These are phyloP conservation scores for Candida pseudoviswanathii DNA, from an alignment of 1,139 yeast genomes.

Conservation along the genomic window DNA sequence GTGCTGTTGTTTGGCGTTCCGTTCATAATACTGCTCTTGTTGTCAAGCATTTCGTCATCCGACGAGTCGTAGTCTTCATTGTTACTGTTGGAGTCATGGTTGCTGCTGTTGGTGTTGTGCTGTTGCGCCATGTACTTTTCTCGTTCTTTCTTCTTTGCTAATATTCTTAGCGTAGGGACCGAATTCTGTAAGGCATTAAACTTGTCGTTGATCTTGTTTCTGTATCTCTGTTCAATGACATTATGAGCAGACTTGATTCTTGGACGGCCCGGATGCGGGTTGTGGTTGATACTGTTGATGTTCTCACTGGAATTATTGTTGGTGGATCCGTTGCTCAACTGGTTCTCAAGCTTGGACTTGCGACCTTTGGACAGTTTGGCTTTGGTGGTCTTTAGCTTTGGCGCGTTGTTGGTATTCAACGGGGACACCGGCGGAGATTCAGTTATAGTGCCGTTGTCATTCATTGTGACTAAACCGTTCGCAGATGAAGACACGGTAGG, in stretches of 20 bases:
- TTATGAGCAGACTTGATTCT: conserved; percentile 42
- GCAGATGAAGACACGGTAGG: neutral
- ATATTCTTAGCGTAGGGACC: conserved; percentile 44
- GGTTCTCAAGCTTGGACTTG: conserved; percentile 1
- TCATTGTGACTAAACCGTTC: neutral
- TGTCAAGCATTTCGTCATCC: conserved; percentile 20
- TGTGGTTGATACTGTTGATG: conserved; percentile 8
- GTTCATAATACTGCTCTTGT: conserved; percentile 1
- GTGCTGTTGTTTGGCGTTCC: neutral
- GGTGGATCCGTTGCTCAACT: neutral
- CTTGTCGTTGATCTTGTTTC: conserved; percentile 49
- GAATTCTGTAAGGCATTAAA: conserved; percentile 42
- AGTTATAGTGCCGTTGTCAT: neutral
- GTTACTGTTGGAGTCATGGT: conserved; percentile 19
- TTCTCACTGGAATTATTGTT: neutral
- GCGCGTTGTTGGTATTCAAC: conserved; percentile 4
- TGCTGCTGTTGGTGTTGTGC: conserved; percentile 10
- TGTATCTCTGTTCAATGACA: conserved; percentile 47
- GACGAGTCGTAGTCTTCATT: conserved; percentile 20
- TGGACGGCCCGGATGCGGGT: conserved; percentile 17
- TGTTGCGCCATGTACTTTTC: conserved; percentile 14
- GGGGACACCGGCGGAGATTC: conserved; percentile 12
- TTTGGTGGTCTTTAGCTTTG: conserved; percentile 1
- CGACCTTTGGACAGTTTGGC: conserved; percentile 3
- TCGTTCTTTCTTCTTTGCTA: conserved; percentile 25